phyloP scores from a whole-genome alignment of 2,329 filamentous ascomycete genomes.

The Lachnellula cervina region DNA sequence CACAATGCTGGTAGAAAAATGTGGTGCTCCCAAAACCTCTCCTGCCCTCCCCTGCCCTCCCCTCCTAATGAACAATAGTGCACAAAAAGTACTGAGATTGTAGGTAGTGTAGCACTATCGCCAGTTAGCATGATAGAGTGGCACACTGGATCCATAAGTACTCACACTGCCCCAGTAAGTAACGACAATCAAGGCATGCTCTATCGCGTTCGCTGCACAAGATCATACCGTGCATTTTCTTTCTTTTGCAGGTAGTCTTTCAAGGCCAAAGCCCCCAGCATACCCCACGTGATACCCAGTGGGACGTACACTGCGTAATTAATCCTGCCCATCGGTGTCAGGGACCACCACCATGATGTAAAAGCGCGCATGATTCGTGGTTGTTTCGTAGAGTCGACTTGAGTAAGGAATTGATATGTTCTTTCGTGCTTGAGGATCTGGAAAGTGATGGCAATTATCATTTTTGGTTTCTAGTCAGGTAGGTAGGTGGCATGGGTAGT shows the following conservation, averaged over 20 bases:
- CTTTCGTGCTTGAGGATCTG: slow-evolving; percentile 12
- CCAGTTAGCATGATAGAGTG: too few species aligned
- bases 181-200: too few species aligned
- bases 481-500: neutral
- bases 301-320: slow-evolving; percentile 9
- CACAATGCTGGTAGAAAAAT: slow-evolving; percentile 8
- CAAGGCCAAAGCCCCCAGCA: slow-evolving; percentile 8
- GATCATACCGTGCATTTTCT: slow-evolving; percentile 1
- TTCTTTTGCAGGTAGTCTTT: slow-evolving; percentile 14
- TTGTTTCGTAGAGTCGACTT: slow-evolving; percentile 14
- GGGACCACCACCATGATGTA: slow-evolving; percentile 12
- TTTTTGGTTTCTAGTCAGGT: slow-evolving; percentile 10
- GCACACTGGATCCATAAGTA: too few species aligned
- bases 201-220: too few species aligned
- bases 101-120: too few species aligned
- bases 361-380: slow-evolving; percentile 14
- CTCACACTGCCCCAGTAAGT: too few species aligned
- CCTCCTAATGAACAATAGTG: neutral
- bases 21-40: slow-evolving; percentile 1
- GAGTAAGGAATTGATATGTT: slow-evolving; percentile 14
- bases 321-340: slow-evolving; percentile 14
- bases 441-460: slow-evolving; percentile 14
- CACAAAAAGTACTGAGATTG: too few species aligned
- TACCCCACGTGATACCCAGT: neutral
- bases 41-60: too few species aligned